Evolutionary conservation across 2,329 filamentous ascomycete genomes (phyloP).

Genomic region (Rosellinia necatrix): DNA sequence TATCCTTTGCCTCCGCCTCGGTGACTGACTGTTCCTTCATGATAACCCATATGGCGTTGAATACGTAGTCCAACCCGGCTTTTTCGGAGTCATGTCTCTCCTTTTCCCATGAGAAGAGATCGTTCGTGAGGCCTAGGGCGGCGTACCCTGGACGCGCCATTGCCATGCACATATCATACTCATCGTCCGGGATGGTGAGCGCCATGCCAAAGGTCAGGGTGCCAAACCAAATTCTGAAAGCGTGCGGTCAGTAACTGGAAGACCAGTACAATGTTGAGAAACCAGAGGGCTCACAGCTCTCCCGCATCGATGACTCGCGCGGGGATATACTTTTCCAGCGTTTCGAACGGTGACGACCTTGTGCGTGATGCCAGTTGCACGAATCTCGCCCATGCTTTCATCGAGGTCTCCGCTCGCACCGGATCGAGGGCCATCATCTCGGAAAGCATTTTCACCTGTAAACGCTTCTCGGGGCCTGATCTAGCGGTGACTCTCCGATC

Average conservation of each 20-base stretch:
- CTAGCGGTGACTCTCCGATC: conserved; percentile 20
- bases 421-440: conserved; percentile 39
- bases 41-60: conserved; percentile 47
- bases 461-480: conserved; percentile 30
- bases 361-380: conserved; percentile 28
- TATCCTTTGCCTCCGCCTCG: conserved; percentile 37
- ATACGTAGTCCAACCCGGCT: conserved; percentile 36
- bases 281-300: conserved; percentile 30
- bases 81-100: conserved; percentile 39
- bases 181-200: conserved; percentile 44
- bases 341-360: conserved; percentile 28
- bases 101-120: conserved; percentile 47
- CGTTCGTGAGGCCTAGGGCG: conserved; percentile 44
- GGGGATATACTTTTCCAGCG: conserved; percentile 37
- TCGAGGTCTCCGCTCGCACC: conserved; percentile 32
- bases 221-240: conserved; percentile 42
- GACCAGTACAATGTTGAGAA: neutral
- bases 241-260: neutral
- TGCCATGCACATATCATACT: conserved; percentile 38
- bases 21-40: conserved; percentile 42
- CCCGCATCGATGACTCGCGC: conserved; percentile 37
- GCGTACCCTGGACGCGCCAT: conserved; percentile 38
- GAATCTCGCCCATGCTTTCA: conserved; percentile 37
- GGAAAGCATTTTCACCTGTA: conserved; percentile 33
- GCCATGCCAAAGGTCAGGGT: conserved; percentile 44